phyloP scores from a whole-genome alignment of 1,284 basidiomycete species.

The Ustilago cynodontis region DNA sequence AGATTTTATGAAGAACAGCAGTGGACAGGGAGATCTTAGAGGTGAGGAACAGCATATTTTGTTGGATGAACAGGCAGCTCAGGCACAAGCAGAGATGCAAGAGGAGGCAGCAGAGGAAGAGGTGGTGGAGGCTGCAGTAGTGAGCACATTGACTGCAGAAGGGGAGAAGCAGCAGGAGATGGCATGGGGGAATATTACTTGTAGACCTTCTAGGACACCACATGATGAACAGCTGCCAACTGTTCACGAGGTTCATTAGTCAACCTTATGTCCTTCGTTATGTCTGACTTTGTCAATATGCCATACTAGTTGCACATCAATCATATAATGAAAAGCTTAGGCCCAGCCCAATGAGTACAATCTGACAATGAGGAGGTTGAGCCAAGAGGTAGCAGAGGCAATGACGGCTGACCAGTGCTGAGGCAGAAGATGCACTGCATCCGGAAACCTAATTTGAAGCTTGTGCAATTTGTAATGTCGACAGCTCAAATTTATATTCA shows the following conservation, averaged over 20 bases:
- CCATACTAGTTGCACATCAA: no score
- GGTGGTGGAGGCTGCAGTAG: neutral
- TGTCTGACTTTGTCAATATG: no score
- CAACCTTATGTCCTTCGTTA: neutral
- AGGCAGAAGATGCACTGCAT: conserved; percentile 3
- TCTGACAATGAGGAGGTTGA: no score
- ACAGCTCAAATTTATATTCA: neutral
- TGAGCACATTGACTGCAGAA: neutral
- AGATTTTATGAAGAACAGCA: conserved; percentile 30
- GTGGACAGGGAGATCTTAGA: conserved; percentile 31
- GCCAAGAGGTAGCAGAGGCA: no score
- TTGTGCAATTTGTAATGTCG: neutral
- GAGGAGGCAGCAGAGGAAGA: conserved; percentile 1
- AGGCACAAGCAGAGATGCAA: neutral
- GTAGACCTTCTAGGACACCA: conserved; percentile 6
- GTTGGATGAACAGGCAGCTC: conserved; percentile 6
- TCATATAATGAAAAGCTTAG: no score
- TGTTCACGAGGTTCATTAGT: conserved; percentile 15
- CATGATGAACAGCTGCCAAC: conserved; percentile 20
- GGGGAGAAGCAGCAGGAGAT: neutral
- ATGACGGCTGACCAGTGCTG: neutral
- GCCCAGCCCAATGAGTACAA: neutral
- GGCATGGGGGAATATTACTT: conserved; percentile 9
- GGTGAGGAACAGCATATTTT: conserved; percentile 32
- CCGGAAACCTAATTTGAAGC: neutral